Evolutionary conservation across 768 basidiomycete genomes (phyloP).

Genomic region (Phylloporus sp.): DNA sequence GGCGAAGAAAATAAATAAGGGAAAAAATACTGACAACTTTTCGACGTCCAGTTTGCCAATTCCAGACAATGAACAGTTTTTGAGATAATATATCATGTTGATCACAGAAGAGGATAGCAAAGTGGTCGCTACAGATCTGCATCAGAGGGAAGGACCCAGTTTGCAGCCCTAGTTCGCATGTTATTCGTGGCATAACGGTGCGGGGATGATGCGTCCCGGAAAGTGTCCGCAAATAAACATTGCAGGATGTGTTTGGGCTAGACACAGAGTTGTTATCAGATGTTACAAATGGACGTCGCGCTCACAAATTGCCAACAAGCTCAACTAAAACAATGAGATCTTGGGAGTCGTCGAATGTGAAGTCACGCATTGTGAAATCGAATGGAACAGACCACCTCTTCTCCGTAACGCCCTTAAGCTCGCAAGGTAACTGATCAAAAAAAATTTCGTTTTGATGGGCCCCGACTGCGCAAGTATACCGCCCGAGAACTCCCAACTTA

Average conservation of each 20-base stretch:
- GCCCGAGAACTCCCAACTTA: slow-evolving; percentile 36
- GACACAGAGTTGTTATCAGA: neutral
- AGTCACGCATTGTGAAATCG: slow-evolving; percentile 32
- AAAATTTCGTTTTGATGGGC: slow-evolving; percentile 14
- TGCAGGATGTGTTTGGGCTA: slow-evolving; percentile 20
- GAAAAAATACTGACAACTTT: slow-evolving; percentile 24
- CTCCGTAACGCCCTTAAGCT: slow-evolving; percentile 24
- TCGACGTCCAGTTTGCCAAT: slow-evolving; percentile 31
- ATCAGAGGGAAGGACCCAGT: slow-evolving; percentile 20
- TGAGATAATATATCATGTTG: neutral
- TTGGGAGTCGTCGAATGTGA: slow-evolving; percentile 35
- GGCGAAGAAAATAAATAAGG: neutral
- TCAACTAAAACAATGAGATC: slow-evolving; percentile 33
- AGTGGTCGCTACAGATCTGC: slow-evolving; percentile 30
- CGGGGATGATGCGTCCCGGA: slow-evolving; percentile 29
- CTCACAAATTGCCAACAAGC: slow-evolving; percentile 18
- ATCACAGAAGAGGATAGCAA: slow-evolving; percentile 29
- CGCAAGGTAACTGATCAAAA: slow-evolving; percentile 30
- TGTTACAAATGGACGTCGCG: neutral
- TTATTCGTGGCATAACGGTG: slow-evolving; percentile 13
- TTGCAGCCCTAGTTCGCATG: slow-evolving; percentile 2
- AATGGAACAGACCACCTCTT: slow-evolving; percentile 27
- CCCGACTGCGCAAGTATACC: slow-evolving; percentile 34
- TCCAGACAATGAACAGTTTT: slow-evolving; percentile 29
- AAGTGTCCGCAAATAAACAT: slow-evolving; percentile 28